A percentile compares a stretch with the other conserved stretches of the same genome.
These are phyloP conservation scores for Isabelozyma pseudorhagii DNA, from an alignment of 805 yeast species.

Conservation along the genomic window DNA sequence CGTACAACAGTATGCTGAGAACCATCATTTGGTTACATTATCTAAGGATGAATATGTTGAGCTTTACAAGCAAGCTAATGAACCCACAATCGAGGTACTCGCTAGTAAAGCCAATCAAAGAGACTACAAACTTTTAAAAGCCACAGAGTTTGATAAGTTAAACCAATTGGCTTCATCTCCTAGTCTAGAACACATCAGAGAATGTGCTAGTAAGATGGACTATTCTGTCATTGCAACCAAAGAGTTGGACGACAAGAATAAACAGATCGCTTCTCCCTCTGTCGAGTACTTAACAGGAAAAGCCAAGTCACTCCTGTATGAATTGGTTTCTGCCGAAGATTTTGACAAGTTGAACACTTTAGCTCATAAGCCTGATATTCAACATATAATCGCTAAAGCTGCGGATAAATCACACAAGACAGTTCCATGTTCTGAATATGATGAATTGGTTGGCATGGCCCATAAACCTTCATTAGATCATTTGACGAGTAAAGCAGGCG, in stretches of 20 bases:
- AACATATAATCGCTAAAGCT: conserved; percentile 6
- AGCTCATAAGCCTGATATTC: conserved; percentile 12
- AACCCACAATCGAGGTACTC: conserved; percentile 25
- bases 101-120: conserved; percentile 10
- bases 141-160: conserved; percentile 1
- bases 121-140: conserved; percentile 4
- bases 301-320: neutral
- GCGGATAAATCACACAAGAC: conserved; percentile 6
- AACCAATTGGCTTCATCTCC: conserved; percentile 28
- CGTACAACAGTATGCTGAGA: conserved; percentile 33
- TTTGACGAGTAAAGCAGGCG: conserved; percentile 20
- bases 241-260: conserved; percentile 1
- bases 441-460: conserved; percentile 6
- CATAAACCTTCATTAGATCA: conserved; percentile 27
- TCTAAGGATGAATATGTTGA: conserved; percentile 29
- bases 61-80: conserved; percentile 23
- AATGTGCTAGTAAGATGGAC: conserved; percentile 4
- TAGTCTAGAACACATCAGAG: conserved; percentile 10
- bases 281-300: conserved; percentile 3
- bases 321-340: conserved; percentile 4
- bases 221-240: conserved; percentile 3
- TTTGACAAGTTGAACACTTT: conserved; percentile 9
- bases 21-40: conserved; percentile 29
- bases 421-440: conserved; percentile 8
- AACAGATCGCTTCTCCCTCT: conserved; percentile 8